phyloP scores from a whole-genome alignment of 139 green algal species.

The Chlamydomonas incerta region DNA sequence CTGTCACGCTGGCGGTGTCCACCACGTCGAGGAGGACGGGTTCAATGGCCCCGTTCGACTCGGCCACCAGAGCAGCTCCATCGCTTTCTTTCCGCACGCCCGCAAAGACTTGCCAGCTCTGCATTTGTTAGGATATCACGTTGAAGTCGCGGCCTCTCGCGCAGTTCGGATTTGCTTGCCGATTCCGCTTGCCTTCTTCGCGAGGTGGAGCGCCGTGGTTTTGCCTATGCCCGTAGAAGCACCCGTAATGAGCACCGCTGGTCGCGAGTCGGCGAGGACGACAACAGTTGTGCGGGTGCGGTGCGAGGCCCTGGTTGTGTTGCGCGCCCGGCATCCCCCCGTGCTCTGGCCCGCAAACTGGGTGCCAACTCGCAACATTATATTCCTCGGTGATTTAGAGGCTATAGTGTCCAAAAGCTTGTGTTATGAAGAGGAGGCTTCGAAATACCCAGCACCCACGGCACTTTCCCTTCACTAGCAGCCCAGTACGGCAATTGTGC shows the following conservation, averaged over 20 bases:
- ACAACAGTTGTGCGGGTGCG: neutral
- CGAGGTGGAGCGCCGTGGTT: neutral
- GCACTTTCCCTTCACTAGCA: too few species aligned
- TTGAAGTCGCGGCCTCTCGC: too few species aligned
- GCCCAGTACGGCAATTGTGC: too few species aligned
- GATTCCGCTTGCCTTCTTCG: neutral
- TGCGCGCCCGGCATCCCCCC: too few species aligned
- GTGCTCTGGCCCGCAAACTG: too few species aligned
- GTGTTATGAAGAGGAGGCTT: too few species aligned
- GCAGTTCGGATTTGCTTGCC: neutral
- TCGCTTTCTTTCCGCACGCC: neutral
- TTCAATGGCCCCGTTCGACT: neutral
- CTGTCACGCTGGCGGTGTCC: neutral
- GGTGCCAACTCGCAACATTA: too few species aligned
- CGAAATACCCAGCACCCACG: too few species aligned
- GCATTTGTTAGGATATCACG: too few species aligned
- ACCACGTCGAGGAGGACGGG: constrained; percentile 29
- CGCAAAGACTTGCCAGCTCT: constrained; percentile 33
- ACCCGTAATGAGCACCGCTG: constrained; percentile 13
- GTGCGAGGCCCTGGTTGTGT: too few species aligned
- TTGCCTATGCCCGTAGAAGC: constrained; percentile 22
- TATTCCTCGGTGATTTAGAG: too few species aligned
- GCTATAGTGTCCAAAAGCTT: too few species aligned
- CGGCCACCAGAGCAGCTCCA: neutral
- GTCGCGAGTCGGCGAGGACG: neutral